Base-by-base conservation (phyloP, 495 filamentous ascomycete genomes). In the Aspergillus indologenus region DNA sequence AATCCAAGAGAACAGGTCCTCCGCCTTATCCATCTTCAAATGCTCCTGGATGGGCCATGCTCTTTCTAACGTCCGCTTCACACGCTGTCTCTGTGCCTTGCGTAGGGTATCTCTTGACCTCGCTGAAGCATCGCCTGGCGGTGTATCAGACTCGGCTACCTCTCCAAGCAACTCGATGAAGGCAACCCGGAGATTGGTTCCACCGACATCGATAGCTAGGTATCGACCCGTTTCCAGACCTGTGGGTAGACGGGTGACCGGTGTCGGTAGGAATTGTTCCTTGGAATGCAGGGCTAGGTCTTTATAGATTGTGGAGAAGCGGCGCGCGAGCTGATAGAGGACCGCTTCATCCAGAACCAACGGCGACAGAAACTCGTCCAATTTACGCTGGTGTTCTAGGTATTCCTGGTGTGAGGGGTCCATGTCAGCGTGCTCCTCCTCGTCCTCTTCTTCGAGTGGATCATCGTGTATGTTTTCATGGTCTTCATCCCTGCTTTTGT, bases 1-100 rank as follows among this genome's bases (percentile, higher is more conserved):
- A 59, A 95, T 89, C 90, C 90, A 95, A 5, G 76, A 71, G 67
- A 93, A 95, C 2, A 93, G 66, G 56, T 85, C 83, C 55, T 91
- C 88, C 3, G 87, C 85, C 50, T 90, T 83, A 54, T 89, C 83
- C 69, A 83, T 87, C 65, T 92, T 92, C 50, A 94, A 75, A 65
- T 90, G 82, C 23, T 94, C 88, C 44, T 84, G 82, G 50, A 95
- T 92, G 1, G 85, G 86, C 90, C 90, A 95, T 56, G 82, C 82
- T 56, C 80, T 84, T 68, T 91, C 89, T 42, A 89, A 71, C 0
- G 82, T 81, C 40, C 86, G 77, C 67, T 75, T 77, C 50, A 88
- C 78, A 44, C 81, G 79, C 59, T 78, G 70, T 45, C 71, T 66
- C 61, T 77, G 78, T 11, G 76, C 76, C 60, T 77, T 79, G 48